Evolutionary conservation across 1,139 yeast species (phyloP).

Genomic region (Taphrina pruni): DNA sequence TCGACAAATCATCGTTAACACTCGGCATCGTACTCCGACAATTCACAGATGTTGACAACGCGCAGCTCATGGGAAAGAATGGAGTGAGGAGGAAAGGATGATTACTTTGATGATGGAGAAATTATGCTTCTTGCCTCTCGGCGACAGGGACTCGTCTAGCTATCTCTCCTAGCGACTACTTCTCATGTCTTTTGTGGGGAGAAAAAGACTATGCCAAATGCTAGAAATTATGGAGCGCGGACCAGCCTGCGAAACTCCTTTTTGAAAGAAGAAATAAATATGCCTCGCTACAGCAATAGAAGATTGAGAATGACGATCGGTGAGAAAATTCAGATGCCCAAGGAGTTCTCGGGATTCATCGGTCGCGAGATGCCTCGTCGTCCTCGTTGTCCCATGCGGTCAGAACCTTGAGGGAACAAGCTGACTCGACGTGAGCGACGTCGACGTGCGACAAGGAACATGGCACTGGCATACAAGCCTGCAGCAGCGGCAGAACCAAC

Average conservation of each 20-base stretch:
- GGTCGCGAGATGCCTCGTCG: conserved; percentile 51
- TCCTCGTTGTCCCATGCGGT: neutral
- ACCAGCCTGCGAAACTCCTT: neutral
- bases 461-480: conserved; percentile 51
- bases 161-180: neutral
- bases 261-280: neutral
- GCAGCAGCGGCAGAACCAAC: conserved; percentile 54
- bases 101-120: too few species aligned
- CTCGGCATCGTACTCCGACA: too few species aligned
- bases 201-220: neutral
- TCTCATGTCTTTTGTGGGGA: too few species aligned
- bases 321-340: conserved; percentile 48
- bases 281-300: too few species aligned
- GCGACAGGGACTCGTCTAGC: neutral
- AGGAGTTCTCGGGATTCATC: conserved; percentile 54
- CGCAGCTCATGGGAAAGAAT: too few species aligned
- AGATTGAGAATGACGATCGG: neutral
- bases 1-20: too few species aligned
- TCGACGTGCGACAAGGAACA: conserved; percentile 51
- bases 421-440: conserved; percentile 47
- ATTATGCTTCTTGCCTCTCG: too few species aligned
- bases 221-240: neutral
- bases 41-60: too few species aligned
- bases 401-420: neutral
- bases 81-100: too few species aligned